phyloP scores from a whole-genome alignment of 2,329 filamentous ascomycete species.

The Paecilomyces niveus region DNA sequence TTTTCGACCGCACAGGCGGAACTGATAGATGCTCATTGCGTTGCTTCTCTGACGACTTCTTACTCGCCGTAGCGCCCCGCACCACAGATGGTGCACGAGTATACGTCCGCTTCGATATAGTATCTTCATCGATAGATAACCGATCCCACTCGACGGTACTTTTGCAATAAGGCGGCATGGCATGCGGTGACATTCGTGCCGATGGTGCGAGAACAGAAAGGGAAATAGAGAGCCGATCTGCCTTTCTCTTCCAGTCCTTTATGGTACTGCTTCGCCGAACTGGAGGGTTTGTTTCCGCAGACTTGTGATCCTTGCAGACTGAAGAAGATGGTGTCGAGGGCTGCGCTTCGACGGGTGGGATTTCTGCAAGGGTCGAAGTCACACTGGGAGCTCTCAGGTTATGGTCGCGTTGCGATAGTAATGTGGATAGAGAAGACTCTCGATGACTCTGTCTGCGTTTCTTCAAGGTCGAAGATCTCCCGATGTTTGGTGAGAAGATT shows the following conservation, averaged over 20 bases:
- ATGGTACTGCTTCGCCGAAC: neutral
- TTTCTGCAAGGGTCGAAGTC: neutral
- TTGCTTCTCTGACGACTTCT: neutral
- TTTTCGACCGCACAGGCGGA: neutral
- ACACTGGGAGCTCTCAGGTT: neutral
- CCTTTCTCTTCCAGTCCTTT: neutral
- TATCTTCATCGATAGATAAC: neutral
- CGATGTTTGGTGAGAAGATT: neutral
- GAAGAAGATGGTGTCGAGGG: neutral
- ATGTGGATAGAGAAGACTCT: neutral
- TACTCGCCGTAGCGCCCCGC: neutral
- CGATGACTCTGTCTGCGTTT: neutral
- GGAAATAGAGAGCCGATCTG: neutral
- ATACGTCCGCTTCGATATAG: conserved; percentile 1
- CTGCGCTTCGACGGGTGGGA: neutral
- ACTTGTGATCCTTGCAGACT: neutral
- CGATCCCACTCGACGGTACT: neutral
- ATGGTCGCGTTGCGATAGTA: neutral
- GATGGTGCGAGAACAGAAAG: neutral
- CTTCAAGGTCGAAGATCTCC: neutral
- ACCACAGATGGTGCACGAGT: neutral
- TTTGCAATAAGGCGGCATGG: neutral
- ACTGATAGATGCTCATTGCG: neutral
- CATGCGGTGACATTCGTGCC: neutral
- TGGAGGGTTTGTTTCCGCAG: neutral